These are phyloP conservation scores for Xylaria castorea DNA, from an alignment of 495 filamentous ascomycete species.

Conservation along the genomic window DNA sequence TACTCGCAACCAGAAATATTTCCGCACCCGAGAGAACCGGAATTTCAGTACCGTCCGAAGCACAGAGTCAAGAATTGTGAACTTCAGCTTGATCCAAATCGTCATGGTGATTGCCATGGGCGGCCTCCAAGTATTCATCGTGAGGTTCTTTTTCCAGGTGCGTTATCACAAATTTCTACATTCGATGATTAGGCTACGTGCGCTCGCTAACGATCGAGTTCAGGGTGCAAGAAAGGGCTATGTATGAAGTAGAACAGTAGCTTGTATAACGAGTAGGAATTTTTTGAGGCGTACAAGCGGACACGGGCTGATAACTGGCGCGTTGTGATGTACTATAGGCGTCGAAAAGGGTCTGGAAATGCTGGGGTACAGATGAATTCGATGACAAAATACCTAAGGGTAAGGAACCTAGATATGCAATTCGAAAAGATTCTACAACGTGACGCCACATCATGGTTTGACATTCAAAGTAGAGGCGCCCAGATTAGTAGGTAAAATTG, in stretches of 20 bases:
- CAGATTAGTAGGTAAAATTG: background rate
- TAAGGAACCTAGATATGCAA: background rate
- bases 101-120: constrained; percentile 96
- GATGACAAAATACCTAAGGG: constrained; percentile 12
- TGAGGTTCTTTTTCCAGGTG: constrained; percentile 97
- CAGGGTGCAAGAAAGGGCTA: constrained; percentile 66
- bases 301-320: constrained; percentile 31
- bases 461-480: background rate
- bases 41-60: constrained; percentile 98
- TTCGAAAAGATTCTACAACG: background rate
- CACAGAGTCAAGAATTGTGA: constrained; percentile 94
- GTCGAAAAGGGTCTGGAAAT: constrained; percentile 30
- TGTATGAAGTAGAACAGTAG: constrained; percentile 49
- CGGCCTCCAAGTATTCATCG: constrained; percentile 95
- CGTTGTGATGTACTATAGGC: constrained; percentile 35
- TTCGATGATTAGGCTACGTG: background rate
- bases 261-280: constrained; percentile 29
- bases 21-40: constrained; percentile 97
- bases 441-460: background rate
- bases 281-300: constrained; percentile 37
- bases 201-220: constrained; percentile 29
- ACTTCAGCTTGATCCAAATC: constrained; percentile 93
- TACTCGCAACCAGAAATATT: constrained; percentile 97
- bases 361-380: constrained; percentile 10
- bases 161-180: constrained; percentile 23